A percentile compares a stretch with the other conserved stretches of the same genome.
Evolutionary conservation across 306 rosid species (phyloP).

Genomic region (Gastrolobium bilobum): DNA sequence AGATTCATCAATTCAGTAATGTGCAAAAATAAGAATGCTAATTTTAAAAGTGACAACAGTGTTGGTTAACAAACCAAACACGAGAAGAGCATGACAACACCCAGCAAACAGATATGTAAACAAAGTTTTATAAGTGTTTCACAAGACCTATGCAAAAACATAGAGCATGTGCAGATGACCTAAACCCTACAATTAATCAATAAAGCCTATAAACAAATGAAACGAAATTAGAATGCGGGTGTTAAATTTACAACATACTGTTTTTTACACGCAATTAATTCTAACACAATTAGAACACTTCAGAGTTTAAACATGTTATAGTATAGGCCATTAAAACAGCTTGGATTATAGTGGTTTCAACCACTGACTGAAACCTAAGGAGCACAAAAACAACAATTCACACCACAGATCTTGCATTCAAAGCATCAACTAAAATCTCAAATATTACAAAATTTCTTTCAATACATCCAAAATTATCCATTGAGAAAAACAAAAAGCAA

Average conservation of each 20-base stretch:
- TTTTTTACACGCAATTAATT: too few species aligned
- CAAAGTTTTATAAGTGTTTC: too few species aligned
- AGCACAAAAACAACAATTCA: not conserved
- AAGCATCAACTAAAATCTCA: not conserved
- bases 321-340: not conserved
- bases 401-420: not conserved
- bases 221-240: too few species aligned
- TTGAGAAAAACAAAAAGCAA: not conserved
- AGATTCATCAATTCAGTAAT: not conserved
- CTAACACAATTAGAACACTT: too few species aligned
- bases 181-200: too few species aligned
- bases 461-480: not conserved
- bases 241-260: too few species aligned
- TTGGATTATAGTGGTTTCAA: not conserved
- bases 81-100: not conserved
- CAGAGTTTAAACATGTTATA: not conserved
- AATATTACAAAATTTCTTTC: conserved; percentile 17
- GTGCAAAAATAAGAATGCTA: not conserved
- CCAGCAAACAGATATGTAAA: not conserved
- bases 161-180: too few species aligned
- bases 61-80: not conserved
- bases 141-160: too few species aligned
- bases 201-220: too few species aligned
- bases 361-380: not conserved
- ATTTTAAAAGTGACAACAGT: not conserved